phyloP scores from a whole-genome alignment of 305 asterid genomes.

The Ilex paraguariensis region DNA sequence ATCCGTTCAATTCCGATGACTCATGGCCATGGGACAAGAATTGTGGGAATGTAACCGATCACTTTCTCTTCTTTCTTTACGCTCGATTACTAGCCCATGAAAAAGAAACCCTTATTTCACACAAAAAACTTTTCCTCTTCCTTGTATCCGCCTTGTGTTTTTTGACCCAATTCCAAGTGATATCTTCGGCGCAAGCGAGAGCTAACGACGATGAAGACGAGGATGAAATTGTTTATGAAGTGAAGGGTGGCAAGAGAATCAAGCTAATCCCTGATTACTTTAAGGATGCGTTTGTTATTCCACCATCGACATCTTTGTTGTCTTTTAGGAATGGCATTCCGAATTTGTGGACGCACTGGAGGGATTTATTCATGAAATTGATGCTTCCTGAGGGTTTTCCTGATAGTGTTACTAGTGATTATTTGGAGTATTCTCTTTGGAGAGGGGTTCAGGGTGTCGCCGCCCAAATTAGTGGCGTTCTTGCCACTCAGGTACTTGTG shows the following conservation, averaged over 20 bases:
- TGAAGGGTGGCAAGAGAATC: conserved; percentile 69
- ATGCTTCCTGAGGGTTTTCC: conserved; percentile 91
- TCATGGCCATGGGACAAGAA: neutral
- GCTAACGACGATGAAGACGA: conserved; percentile 23
- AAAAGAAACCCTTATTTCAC: conserved; percentile 4
- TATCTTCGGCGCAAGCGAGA: conserved; percentile 50
- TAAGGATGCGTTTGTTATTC: conserved; percentile 62
- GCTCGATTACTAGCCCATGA: conserved; percentile 13
- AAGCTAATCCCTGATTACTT: conserved; percentile 58
- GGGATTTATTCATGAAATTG: conserved; percentile 42
- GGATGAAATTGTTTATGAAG: conserved; percentile 42
- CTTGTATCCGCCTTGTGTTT: conserved; percentile 34
- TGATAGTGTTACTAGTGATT: conserved; percentile 85
- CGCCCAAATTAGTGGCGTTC: conserved; percentile 93
- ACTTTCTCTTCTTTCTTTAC: conserved; percentile 17
- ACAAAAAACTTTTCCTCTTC: conserved; percentile 13
- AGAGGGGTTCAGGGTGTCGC: conserved; percentile 97
- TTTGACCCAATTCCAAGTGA: conserved; percentile 26
- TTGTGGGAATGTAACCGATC: neutral
- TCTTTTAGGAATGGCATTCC: conserved; percentile 10
- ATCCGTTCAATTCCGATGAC: conserved; percentile 23
- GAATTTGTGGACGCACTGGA: conserved; percentile 61
- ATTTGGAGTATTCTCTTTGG: conserved; percentile 91
- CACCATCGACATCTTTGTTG: conserved; percentile 35
- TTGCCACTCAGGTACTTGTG: conserved; percentile 75